These are phyloP conservation scores for Apiospora saccharicola DNA, from an alignment of 2,329 filamentous ascomycete species.

Conservation along the genomic window DNA sequence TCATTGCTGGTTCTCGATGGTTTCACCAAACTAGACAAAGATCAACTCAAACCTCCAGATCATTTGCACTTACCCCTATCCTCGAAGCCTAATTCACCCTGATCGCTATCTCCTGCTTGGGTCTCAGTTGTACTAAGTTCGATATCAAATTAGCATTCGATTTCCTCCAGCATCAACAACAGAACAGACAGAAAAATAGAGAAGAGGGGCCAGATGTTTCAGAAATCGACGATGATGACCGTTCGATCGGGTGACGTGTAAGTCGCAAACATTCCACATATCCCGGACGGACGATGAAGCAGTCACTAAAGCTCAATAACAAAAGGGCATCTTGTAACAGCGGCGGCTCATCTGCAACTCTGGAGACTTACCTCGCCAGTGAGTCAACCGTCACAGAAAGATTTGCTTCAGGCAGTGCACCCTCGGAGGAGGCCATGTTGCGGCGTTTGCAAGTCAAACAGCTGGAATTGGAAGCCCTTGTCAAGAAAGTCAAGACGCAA, in stretches of 20 bases:
- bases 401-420: constrained; percentile 6
- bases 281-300: background rate
- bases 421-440: background rate
- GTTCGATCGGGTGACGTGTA: constrained; percentile 6
- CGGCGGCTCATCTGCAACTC: background rate
- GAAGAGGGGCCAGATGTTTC: constrained; percentile 2
- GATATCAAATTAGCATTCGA: background rate
- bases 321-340: background rate
- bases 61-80: constrained; percentile 9
- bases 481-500: constrained; percentile 16
- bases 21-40: background rate
- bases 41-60: background rate
- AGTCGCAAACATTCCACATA: background rate
- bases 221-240: background rate
- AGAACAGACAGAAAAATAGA: background rate
- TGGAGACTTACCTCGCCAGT: constrained; percentile 23
- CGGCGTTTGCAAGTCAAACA: background rate
- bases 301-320: constrained; percentile 15
- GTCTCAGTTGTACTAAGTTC: background rate
- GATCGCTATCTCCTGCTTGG: background rate
- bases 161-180: background rate
- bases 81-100: background rate
- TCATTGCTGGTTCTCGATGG: background rate
- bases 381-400: constrained; percentile 23
- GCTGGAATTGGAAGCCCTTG: background rate